phyloP scores from a whole-genome alignment of 2,329 filamentous ascomycete genomes.

The Cladosporium austrohemisphaericum region DNA sequence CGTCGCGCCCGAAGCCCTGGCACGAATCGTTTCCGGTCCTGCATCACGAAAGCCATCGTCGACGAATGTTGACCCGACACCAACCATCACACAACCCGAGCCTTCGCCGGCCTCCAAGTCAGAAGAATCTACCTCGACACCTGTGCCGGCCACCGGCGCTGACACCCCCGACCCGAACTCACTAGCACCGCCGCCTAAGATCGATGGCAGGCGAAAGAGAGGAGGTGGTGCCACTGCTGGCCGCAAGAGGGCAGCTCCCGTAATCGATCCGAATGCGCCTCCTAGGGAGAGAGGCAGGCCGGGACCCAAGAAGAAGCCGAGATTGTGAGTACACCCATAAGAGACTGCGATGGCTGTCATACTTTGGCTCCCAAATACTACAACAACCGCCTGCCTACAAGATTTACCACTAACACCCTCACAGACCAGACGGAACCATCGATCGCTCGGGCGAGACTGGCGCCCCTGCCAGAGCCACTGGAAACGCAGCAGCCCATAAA shows the following conservation, averaged over 20 bases:
- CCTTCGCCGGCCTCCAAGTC: conserved; percentile 31
- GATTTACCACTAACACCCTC: conserved; percentile 21
- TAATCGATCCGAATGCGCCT: conserved; percentile 46
- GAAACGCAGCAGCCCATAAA: conserved; percentile 60
- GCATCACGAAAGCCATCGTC: conserved; percentile 10
- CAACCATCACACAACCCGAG: conserved; percentile 12
- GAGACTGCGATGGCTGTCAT: background rate
- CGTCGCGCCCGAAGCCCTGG: conserved; percentile 11
- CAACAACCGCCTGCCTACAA: background rate
- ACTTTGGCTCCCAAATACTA: background rate
- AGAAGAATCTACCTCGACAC: conserved; percentile 42
- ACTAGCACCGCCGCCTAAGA: conserved; percentile 44
- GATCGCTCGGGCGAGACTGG: conserved; percentile 41
- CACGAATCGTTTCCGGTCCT: conserved; percentile 3
- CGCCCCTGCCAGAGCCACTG: conserved; percentile 21
- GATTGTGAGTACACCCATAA: conserved; percentile 66
- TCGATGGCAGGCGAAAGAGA: conserved; percentile 65
- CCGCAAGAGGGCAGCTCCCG: conserved; percentile 34
- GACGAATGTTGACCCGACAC: conserved; percentile 1
- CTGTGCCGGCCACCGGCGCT: conserved; percentile 30
- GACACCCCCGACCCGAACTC: conserved; percentile 37
- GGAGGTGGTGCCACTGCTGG: conserved; percentile 34
- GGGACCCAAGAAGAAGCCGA: conserved; percentile 92
- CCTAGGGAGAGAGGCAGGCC: conserved; percentile 63
- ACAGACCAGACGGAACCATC: conserved; percentile 49